Evolutionary conservation across 2,329 filamentous ascomycete species (phyloP).

Genomic region (Didymella keratinophila): DNA sequence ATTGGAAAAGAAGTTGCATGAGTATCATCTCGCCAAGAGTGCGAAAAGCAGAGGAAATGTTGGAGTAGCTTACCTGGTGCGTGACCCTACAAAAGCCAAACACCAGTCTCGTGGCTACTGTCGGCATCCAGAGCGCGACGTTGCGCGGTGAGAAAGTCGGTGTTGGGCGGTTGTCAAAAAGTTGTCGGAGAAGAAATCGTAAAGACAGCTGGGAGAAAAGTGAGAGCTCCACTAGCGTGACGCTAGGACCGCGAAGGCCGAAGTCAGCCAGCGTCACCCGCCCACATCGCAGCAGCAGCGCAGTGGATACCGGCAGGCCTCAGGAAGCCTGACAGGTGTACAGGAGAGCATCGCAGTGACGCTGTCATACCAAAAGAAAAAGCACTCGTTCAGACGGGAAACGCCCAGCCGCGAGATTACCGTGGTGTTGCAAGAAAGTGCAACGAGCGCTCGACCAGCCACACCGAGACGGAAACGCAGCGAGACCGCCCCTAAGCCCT

Average conservation of each 20-base stretch:
- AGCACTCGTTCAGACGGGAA: background rate
- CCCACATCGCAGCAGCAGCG: conserved; percentile 1
- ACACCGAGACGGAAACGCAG: background rate
- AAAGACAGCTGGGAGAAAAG: conserved; percentile 32
- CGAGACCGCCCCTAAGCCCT: conserved; percentile 1
- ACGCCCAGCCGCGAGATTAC: background rate
- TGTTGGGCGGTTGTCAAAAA: conserved; percentile 21
- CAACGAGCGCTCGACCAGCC: conserved; percentile 10
- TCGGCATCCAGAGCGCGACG: conserved; percentile 13
- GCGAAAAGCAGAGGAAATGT: conserved; percentile 22
- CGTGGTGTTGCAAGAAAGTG: background rate
- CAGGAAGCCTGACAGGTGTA: background rate
- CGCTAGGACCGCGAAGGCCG: conserved; percentile 11
- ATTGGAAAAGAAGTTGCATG: conserved; percentile 84
- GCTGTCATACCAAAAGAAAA: background rate
- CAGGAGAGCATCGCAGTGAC: background rate
- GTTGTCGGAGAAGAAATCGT: conserved; percentile 20
- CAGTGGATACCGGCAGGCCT: conserved; percentile 2
- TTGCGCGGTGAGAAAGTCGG: conserved; percentile 9
- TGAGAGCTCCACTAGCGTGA: conserved; percentile 27
- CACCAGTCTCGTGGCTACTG: background rate
- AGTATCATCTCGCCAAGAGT: conserved; percentile 73
- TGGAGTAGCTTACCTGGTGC: conserved; percentile 29
- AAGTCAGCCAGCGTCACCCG: conserved; percentile 8
- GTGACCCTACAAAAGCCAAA: conserved; percentile 4